phyloP scores from a whole-genome alignment of 768 basidiomycete species.

The Phylloporus scabripes region DNA sequence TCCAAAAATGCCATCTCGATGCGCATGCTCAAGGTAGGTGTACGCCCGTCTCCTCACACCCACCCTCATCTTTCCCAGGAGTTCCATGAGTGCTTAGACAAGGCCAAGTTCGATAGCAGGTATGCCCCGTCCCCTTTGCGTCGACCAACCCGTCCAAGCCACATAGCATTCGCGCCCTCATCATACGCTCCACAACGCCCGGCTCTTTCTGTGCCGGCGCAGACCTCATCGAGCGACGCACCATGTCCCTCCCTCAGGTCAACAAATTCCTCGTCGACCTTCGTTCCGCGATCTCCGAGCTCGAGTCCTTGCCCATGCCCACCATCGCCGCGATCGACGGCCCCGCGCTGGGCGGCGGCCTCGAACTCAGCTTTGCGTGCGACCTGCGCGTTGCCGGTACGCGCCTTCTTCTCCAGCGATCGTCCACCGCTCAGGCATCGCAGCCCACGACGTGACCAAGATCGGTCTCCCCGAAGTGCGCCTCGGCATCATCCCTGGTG shows the following conservation, averaged over 20 bases:
- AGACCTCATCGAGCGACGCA: slow-evolving; percentile 79
- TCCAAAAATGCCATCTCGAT: slow-evolving; percentile 86
- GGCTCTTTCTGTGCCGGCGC: slow-evolving; percentile 90
- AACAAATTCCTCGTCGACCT: slow-evolving; percentile 73
- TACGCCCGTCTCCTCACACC: neutral
- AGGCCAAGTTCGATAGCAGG: slow-evolving; percentile 63
- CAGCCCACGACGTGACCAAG: slow-evolving; percentile 67
- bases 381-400: slow-evolving; percentile 86
- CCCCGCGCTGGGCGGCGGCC: slow-evolving; percentile 88
- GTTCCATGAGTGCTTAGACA: slow-evolving; percentile 62
- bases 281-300: slow-evolving; percentile 59
- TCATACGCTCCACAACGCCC: slow-evolving; percentile 73
- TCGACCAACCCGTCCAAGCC: neutral
- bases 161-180: slow-evolving; percentile 66
- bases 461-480: slow-evolving; percentile 81
- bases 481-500: slow-evolving; percentile 85
- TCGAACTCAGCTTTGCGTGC: slow-evolving; percentile 83
- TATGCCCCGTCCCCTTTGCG: slow-evolving; percentile 21
- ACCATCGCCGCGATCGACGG: slow-evolving; percentile 93
- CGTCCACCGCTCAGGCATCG: neutral
- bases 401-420: slow-evolving; percentile 15
- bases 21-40: slow-evolving; percentile 56
- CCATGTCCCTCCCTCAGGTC: slow-evolving; percentile 73
- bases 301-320: slow-evolving; percentile 83
- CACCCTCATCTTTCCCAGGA: slow-evolving; percentile 42